Percentiles rank a stretch among this genome's conserved stretches.
Conservation (phyloP, 371 early-diverging fungal genomes). For the Mucor racemosus region DNA sequence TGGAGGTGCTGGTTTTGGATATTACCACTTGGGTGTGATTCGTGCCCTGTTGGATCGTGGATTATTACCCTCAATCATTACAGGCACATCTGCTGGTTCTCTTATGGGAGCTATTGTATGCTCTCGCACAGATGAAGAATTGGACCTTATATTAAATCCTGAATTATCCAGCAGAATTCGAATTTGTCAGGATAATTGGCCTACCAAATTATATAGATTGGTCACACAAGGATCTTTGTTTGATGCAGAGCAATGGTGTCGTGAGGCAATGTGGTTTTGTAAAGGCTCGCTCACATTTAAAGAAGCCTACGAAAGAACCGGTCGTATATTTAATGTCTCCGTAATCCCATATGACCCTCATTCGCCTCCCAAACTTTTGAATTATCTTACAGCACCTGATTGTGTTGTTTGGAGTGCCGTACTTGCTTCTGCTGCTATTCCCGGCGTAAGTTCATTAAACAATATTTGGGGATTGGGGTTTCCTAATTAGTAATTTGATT, state of each 20-base stretch:
- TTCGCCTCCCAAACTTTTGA: slow-evolving; percentile 81
- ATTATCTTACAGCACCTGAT: slow-evolving; percentile 90
- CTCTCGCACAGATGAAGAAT: slow-evolving; percentile 80
- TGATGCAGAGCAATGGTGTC: slow-evolving; percentile 76
- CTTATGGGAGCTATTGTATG: slow-evolving; percentile 82
- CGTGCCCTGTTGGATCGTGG: slow-evolving; percentile 77
- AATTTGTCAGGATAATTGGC: slow-evolving; percentile 62
- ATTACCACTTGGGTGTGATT: slow-evolving; percentile 80
- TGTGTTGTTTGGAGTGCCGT: slow-evolving; percentile 87
- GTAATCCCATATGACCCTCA: slow-evolving; percentile 83
- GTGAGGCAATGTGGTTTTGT: slow-evolving; percentile 73
- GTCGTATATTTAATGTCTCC: slow-evolving; percentile 85
- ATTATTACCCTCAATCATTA: slow-evolving; percentile 83
- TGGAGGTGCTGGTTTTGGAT: slow-evolving; percentile 90
- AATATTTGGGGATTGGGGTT: slow-evolving; percentile 13
- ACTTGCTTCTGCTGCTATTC: slow-evolving; percentile 56
- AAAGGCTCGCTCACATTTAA: slow-evolving; percentile 87
- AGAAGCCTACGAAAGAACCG: slow-evolving; percentile 89
- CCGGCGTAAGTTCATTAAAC: slow-evolving; percentile 40
- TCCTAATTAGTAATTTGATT: not conserved
- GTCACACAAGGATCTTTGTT: slow-evolving; percentile 64
- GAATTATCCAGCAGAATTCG: slow-evolving; percentile 63
- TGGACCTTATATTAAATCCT: slow-evolving; percentile 68
- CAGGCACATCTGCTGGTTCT: slow-evolving; percentile 87
- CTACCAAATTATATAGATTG: slow-evolving; percentile 34